Evolutionary conservation across 2,329 filamentous ascomycete genomes (phyloP).

Genomic region (Sclerotinia sclerotiorum): DNA sequence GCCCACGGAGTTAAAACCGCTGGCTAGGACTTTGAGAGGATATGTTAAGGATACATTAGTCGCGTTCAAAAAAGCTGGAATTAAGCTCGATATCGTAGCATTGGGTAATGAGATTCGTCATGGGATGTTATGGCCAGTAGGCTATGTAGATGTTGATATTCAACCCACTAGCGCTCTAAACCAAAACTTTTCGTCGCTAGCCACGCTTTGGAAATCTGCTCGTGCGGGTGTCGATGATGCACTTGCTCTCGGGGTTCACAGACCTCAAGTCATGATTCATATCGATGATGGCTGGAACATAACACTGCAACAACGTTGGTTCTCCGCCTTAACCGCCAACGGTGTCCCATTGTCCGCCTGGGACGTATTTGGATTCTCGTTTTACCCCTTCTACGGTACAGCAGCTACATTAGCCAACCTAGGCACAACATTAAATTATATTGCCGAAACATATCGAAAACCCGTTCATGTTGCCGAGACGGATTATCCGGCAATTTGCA

Average conservation of each 20-base stretch:
- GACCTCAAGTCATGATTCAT: constrained; percentile 71
- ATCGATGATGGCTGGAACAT: constrained; percentile 73
- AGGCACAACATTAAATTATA: constrained; percentile 53
- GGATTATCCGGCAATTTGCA: constrained; percentile 67
- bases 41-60: constrained; percentile 65
- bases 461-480: constrained; percentile 67
- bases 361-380: constrained; percentile 70
- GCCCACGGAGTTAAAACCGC: constrained; percentile 56
- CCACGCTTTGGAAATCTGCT: constrained; percentile 59
- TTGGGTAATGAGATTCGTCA: constrained; percentile 74
- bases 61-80: constrained; percentile 55
- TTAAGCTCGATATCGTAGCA: constrained; percentile 61
- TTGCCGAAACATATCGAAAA: constrained; percentile 63
- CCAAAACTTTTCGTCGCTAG: constrained; percentile 57
- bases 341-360: constrained; percentile 57
- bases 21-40: constrained; percentile 62
- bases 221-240: constrained; percentile 63
- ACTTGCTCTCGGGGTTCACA: constrained; percentile 44
- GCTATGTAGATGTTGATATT: constrained; percentile 48
- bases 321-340: constrained; percentile 60
- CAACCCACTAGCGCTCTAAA: constrained; percentile 39
- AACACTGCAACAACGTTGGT: constrained; percentile 60
- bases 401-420: constrained; percentile 59
- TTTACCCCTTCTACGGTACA: constrained; percentile 69
- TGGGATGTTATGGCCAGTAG: constrained; percentile 66